Conservation (phyloP, 2,329 filamentous ascomycete species). For the Bipolaris zeicola region DNA sequence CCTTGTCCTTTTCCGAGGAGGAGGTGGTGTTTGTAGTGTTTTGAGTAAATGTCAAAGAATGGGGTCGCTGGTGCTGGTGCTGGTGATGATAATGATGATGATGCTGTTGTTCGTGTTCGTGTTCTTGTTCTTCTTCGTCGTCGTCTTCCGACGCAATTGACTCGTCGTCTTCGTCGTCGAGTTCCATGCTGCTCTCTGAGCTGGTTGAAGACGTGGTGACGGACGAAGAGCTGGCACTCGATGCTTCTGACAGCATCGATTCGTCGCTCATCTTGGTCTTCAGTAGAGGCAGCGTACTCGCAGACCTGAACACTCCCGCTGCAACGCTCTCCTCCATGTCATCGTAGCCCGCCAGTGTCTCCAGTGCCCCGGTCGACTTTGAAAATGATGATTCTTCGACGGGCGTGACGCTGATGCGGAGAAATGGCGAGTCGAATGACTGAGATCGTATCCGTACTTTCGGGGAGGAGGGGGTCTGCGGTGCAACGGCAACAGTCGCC, state of each 20-base stretch:
- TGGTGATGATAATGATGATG: not conserved
- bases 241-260: slow-evolving; percentile 32
- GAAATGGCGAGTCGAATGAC: slow-evolving; percentile 44
- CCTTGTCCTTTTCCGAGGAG: not conserved
- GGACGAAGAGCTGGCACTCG: slow-evolving; percentile 27
- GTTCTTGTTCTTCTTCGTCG: not conserved
- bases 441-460: slow-evolving; percentile 46
- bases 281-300: slow-evolving; percentile 27
- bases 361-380: slow-evolving; percentile 42
- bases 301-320: slow-evolving; percentile 14
- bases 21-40: not conserved
- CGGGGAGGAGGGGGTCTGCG: slow-evolving; percentile 43
- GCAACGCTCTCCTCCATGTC: slow-evolving; percentile 22
- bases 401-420: slow-evolving; percentile 36
- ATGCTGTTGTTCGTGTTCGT: not conserved
- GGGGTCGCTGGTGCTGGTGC: slow-evolving; percentile 15
- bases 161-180: not conserved
- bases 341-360: slow-evolving; percentile 28
- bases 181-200: slow-evolving; percentile 19
- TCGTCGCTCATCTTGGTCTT: slow-evolving; percentile 44
- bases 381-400: slow-evolving; percentile 44
- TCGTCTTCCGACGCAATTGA: not conserved
- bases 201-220: slow-evolving; percentile 33
- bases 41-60: slow-evolving; percentile 21
- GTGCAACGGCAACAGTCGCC: slow-evolving; percentile 31